Percentiles rank a stretch among this genome's conserved stretches.
phyloP scores from a whole-genome alignment of 257 asterid species.

The Sherardia arvensis region DNA sequence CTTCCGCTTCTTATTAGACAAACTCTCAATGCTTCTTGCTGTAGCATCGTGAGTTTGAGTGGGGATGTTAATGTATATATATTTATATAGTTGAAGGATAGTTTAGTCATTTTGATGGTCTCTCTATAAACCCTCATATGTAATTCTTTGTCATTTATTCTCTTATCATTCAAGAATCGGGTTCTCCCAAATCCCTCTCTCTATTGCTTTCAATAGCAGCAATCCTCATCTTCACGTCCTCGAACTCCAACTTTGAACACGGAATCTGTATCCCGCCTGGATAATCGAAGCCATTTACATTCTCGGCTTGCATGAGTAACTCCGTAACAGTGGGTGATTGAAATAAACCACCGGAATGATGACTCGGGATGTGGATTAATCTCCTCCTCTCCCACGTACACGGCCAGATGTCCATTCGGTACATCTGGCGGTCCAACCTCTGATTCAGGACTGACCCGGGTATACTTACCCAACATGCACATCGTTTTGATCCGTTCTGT shows the following conservation, averaged over 20 bases:
- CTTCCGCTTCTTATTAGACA: too few species aligned
- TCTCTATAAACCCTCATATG: too few species aligned
- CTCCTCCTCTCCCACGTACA: constrained; percentile 47
- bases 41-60: too few species aligned
- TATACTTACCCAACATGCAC: constrained; percentile 17
- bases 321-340: constrained; percentile 57
- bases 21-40: too few species aligned
- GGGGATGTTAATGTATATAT: too few species aligned
- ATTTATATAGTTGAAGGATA: too few species aligned
- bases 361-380: constrained; percentile 41
- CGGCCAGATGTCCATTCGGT: constrained; percentile 65
- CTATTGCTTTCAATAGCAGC: too few species aligned
- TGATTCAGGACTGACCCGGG: constrained; percentile 26
- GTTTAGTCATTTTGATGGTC: too few species aligned
- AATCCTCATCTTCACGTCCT: constrained; percentile 42
- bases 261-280: constrained; percentile 69
- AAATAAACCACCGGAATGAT: constrained; percentile 55
- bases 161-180: too few species aligned
- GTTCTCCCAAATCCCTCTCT: too few species aligned
- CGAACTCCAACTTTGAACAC: constrained; percentile 44
- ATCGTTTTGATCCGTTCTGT: constrained; percentile 16
- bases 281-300: constrained; percentile 45
- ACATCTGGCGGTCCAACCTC: constrained; percentile 5
- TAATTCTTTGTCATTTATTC: too few species aligned
- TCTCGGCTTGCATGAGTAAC: constrained; percentile 44